Conservation (phyloP, 257 asterid species). For the Solanum gracilifrons region DNA sequence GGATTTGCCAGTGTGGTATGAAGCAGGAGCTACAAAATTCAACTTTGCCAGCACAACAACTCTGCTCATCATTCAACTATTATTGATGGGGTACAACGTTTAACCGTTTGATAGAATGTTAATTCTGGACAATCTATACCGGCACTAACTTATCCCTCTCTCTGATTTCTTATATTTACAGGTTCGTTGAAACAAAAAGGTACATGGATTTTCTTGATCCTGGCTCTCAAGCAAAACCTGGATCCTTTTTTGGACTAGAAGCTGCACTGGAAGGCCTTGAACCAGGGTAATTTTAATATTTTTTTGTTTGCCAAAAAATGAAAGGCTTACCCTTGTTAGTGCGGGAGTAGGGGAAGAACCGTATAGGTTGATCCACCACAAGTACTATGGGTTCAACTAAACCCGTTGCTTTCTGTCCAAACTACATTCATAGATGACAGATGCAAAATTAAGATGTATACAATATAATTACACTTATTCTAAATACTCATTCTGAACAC, state of each 20-base stretch:
- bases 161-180: constrained; percentile 10
- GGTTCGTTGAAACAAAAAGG: constrained; percentile 78
- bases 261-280: constrained; percentile 73
- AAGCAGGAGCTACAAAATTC: constrained; percentile 84
- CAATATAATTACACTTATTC: background rate
- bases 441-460: background rate
- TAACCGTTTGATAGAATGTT: background rate
- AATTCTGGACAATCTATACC: background rate
- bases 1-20: constrained; percentile 81
- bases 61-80: constrained; percentile 53
- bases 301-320: background rate
- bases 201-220: constrained; percentile 73
- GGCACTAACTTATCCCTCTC: background rate
- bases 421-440: background rate
- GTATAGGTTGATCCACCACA: background rate
- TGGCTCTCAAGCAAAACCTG: constrained; percentile 81
- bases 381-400: background rate
- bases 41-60: constrained; percentile 65
- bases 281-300: constrained; percentile 49
- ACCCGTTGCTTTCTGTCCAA: background rate
- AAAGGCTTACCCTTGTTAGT: background rate
- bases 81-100: constrained; percentile 73
- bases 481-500: background rate
- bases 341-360: background rate
- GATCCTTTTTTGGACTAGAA: constrained; percentile 75